phyloP scores from a whole-genome alignment of 2,329 filamentous ascomycete species.

The Diaporthe velutina region DNA sequence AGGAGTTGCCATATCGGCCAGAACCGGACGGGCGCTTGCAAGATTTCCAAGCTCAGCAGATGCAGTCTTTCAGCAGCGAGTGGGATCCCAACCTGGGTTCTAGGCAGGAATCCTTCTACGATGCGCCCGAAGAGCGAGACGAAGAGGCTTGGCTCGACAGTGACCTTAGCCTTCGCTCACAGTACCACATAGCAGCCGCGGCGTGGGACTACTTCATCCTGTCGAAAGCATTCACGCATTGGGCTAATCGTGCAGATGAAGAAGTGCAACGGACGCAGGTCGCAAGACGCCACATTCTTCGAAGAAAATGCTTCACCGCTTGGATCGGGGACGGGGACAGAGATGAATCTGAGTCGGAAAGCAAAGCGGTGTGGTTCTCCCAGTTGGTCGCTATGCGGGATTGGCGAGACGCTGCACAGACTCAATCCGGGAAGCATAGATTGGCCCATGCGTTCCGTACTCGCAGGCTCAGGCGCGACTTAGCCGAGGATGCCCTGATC shows the following conservation, averaged over 20 bases:
- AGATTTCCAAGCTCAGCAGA: slow-evolving; percentile 24
- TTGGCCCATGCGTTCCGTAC: slow-evolving; percentile 44
- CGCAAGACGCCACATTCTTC: slow-evolving; percentile 78
- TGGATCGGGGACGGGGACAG: slow-evolving; percentile 74
- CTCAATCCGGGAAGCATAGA: slow-evolving; percentile 42
- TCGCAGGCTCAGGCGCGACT: slow-evolving; percentile 46
- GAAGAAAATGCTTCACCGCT: slow-evolving; percentile 76
- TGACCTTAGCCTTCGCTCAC: slow-evolving; percentile 34
- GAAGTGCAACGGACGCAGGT: slow-evolving; percentile 75
- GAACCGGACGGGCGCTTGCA: slow-evolving; percentile 15
- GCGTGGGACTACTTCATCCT: slow-evolving; percentile 74
- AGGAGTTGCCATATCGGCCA: slow-evolving; percentile 30
- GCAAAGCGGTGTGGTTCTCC: slow-evolving; percentile 57
- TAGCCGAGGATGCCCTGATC: slow-evolving; percentile 46
- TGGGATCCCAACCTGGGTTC: slow-evolving; percentile 48
- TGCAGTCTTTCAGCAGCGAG: slow-evolving; percentile 21
- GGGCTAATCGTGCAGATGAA: slow-evolving; percentile 75
- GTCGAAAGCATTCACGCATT: slow-evolving; percentile 75
- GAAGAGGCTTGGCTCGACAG: slow-evolving; percentile 55
- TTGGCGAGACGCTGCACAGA: slow-evolving; percentile 44
- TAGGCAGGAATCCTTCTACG: slow-evolving; percentile 31
- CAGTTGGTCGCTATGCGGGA: slow-evolving; percentile 45
- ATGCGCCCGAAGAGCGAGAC: slow-evolving; percentile 35
- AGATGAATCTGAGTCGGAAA: slow-evolving; percentile 62
- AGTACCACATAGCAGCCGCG: slow-evolving; percentile 60